phyloP scores from a whole-genome alignment of 1,139 yeast species.

The Candida mesenterica region DNA sequence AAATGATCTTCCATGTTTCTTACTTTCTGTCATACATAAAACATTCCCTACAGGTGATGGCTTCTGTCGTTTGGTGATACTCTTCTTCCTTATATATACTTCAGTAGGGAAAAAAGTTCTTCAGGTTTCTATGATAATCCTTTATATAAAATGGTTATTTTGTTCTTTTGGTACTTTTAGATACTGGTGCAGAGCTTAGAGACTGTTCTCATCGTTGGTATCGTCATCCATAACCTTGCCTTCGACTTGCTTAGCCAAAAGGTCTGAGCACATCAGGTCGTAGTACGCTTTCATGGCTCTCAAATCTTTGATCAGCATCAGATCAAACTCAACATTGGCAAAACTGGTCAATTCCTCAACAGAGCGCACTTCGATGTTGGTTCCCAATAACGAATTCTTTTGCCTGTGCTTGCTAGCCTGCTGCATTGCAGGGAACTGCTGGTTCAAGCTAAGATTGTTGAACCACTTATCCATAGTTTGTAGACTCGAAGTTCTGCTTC shows the following conservation, averaged over 20 bases:
- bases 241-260: constrained; percentile 2
- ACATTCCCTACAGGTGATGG: too few relatives aligned
- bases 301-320: constrained; percentile 37
- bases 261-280: constrained; percentile 34
- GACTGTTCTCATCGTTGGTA: not conserved
- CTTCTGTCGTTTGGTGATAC: too few relatives aligned
- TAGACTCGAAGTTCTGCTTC: constrained; percentile 39
- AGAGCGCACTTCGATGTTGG: constrained; percentile 9
- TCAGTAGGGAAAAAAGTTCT: too few relatives aligned
- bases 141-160: too few relatives aligned
- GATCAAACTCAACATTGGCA: constrained; percentile 36
- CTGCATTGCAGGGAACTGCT: constrained; percentile 1
- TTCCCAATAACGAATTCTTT: constrained; percentile 8
- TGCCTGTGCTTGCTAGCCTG: constrained; percentile 3
- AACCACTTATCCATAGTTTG: constrained; percentile 50
- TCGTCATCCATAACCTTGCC: not conserved
- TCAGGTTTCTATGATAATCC: too few relatives aligned
- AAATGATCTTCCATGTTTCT: not conserved
- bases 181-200: not conserved
- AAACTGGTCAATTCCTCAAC: constrained; percentile 30
- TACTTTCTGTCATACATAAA: not conserved
- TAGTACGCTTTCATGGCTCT: constrained; percentile 33
- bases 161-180: too few relatives aligned
- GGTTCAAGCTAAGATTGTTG: constrained; percentile 25
- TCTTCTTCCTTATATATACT: too few relatives aligned